Conservation (phyloP, 305 asterid genomes). For the Rubia tinctorum region DNA sequence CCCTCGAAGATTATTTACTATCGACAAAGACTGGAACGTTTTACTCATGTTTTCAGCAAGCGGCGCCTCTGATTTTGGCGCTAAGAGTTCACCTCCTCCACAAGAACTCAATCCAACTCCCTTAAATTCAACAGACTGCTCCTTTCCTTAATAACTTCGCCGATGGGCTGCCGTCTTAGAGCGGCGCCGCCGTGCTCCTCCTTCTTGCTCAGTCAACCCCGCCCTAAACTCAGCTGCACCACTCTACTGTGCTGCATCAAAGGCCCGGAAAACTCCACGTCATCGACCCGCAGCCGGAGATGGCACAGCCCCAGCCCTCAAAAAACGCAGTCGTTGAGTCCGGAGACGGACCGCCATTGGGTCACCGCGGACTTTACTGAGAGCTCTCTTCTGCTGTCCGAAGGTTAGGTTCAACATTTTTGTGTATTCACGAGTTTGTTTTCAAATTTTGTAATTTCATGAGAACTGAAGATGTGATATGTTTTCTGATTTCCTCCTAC, state of each 20-base stretch:
- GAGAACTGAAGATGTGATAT: not conserved
- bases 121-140: not conserved
- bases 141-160: not conserved
- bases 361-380: constrained; percentile 18
- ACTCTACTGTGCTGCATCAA: constrained; percentile 15
- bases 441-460: not conserved
- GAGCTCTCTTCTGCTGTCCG: not conserved
- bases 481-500: not conserved
- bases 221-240: constrained; percentile 9
- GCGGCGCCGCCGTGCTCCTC: constrained; percentile 21
- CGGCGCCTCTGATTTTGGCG: constrained; percentile 5
- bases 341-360: constrained; percentile 32
- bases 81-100: constrained; percentile 22
- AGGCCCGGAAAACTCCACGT: constrained; percentile 17
- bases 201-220: constrained; percentile 9
- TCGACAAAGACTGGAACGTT: not conserved
- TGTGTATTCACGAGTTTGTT: not conserved
- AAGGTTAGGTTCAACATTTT: not conserved
- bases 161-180: constrained; percentile 23
- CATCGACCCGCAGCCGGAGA: constrained; percentile 22
- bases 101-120: constrained; percentile 13
- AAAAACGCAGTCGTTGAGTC: not conserved
- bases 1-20: no score
- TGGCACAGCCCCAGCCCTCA: constrained; percentile 19
- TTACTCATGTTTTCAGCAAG: constrained; percentile 2